These are phyloP conservation scores for Physaria fendleri DNA, from an alignment of 345 rosid species.

Conservation along the genomic window DNA sequence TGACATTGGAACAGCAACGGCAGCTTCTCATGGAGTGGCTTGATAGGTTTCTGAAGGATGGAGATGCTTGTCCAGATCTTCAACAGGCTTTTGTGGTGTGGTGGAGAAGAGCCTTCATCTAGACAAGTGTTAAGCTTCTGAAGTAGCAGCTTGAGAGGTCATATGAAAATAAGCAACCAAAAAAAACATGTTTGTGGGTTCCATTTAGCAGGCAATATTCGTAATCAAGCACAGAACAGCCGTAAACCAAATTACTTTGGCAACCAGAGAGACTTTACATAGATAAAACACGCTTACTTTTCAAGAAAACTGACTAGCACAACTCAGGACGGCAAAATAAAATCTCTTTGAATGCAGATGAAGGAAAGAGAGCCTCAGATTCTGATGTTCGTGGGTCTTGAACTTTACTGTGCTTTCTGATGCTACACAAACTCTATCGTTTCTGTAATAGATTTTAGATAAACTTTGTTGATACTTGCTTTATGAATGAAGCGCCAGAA, in stretches of 20 bases:
- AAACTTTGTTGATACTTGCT: conserved; percentile 19
- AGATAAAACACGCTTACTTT: too few species aligned
- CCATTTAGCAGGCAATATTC: too few species aligned
- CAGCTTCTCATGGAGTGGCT: conserved; percentile 72
- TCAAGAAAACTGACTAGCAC: too few species aligned
- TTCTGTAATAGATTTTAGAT: conserved; percentile 20
- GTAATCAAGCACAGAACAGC: too few species aligned
- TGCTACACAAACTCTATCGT: not conserved
- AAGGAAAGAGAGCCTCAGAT: conserved; percentile 23
- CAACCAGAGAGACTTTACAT: too few species aligned
- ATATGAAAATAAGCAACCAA: too few species aligned
- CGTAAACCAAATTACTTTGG: too few species aligned
- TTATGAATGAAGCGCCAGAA: conserved; percentile 24
- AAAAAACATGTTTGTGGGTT: too few species aligned
- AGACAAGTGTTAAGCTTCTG: conserved; percentile 44
- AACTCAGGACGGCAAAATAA: too few species aligned
- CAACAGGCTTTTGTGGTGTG: conserved; percentile 89
- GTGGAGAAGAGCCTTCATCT: conserved; percentile 90
- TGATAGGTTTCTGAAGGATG: conserved; percentile 66
- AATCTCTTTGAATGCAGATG: conserved; percentile 30
- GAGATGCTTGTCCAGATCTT: conserved; percentile 80
- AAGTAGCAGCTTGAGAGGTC: too few species aligned
- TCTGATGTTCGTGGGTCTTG: conserved; percentile 4
- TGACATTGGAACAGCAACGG: conserved; percentile 76
- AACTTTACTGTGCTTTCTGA: conserved; percentile 3